phyloP scores from a whole-genome alignment of 495 filamentous ascomycete genomes.

The Tuber aestivum region DNA sequence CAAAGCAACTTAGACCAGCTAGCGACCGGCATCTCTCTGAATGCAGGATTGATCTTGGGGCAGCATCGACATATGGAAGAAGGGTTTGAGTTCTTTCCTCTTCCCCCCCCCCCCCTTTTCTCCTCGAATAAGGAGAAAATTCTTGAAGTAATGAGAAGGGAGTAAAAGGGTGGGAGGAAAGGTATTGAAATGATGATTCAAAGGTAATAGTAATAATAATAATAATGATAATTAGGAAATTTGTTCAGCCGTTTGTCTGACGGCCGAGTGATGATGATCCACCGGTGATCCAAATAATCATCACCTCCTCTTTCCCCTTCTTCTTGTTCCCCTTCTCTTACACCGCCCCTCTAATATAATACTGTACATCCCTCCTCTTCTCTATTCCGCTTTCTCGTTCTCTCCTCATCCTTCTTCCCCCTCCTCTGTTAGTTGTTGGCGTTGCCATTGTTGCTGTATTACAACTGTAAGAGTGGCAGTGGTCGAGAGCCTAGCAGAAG shows the following conservation, averaged over 20 bases:
- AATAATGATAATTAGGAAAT: background rate
- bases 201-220: background rate
- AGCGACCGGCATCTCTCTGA: slow-evolving; percentile 3
- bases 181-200: background rate
- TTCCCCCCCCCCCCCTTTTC: too few species aligned
- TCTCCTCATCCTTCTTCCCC: background rate
- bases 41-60: background rate
- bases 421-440: background rate
- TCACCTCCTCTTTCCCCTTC: background rate
- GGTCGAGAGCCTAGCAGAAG: background rate
- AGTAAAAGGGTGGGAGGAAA: background rate
- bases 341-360: background rate
- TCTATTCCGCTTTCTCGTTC: background rate
- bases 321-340: background rate
- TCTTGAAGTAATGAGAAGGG: background rate
- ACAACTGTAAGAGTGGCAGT: too few species aligned
- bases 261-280: background rate
- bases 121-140: background rate
- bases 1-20: background rate
- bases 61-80: background rate
- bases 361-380: background rate
- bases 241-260: background rate
- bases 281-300: background rate
- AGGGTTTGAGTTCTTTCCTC: background rate
- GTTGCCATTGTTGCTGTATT: background rate